Evolutionary conservation across 2,329 filamentous ascomycete species (phyloP), one percentile per base, ranked within the genome.

Genomic region (Fusarium coffeatum): DNA sequence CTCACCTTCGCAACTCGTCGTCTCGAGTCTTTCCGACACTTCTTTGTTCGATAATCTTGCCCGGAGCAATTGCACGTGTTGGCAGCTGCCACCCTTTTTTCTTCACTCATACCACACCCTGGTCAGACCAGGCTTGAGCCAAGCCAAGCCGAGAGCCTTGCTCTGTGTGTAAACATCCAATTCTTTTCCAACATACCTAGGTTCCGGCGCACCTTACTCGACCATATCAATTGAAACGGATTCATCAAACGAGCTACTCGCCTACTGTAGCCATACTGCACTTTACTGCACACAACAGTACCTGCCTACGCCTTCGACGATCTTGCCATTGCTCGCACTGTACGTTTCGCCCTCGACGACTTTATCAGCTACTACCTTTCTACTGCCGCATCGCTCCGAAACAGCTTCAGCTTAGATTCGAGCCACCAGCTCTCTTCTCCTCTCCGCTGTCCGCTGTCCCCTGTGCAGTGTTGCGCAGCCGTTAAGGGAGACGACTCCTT

Each of bases 61-160:
- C 67, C 48, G 67, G 67, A 71, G 67, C 67, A 71, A 69, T 71
- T 63, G 53, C 57, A 71, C 53, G 45, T 71, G 49, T 41, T 59
- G 54, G 61, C 54, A 60, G 50, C 59, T 59, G 49, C 59, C 54
- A 54, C 54, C 42, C 46, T 49, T 46, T 46, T 27, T 48, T 28
- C 48, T 41, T 41, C 32, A 58, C 34, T 43, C 28, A 27, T n/a
- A 40, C 40, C 27, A 54, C 37, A 54, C 55, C 66, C 67, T 63
- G 54, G 53, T 55, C 58, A 55, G 59, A 67, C 45, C 53, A 37
- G 51, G 53, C 51, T 66, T 49, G 49, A 62, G 55, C 62, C 66
- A 70, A 70, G 57, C 54, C 66, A 70, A 70, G 57, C 49, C 67
- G 37, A 68, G 59, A 37, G 34, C 34, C n/a, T n/a, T 37, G 34